Conservation (phyloP, 352 stramenopile genomes). For the Pythium guiyangense region DNA sequence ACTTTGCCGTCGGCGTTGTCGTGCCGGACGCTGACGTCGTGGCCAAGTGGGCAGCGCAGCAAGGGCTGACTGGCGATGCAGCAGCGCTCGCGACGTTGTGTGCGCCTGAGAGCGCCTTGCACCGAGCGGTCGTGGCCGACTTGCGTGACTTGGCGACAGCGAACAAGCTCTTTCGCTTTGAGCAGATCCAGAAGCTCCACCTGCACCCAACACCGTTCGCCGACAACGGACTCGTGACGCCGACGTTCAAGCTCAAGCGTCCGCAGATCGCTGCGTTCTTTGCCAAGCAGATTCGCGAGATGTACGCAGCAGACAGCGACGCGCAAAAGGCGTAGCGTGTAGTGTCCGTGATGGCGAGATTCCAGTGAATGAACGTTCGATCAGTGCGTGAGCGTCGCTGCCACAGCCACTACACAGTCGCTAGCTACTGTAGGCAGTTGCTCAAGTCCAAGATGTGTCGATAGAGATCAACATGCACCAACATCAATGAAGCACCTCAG, state of each 20-base stretch:
- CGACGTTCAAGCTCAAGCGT: slow-evolving; percentile 96
- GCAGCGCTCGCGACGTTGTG: slow-evolving; percentile 11
- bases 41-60: slow-evolving; percentile 61
- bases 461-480: no score
- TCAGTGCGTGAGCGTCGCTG: no score
- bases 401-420: no score
- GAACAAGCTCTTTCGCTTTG: slow-evolving; percentile 88
- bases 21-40: slow-evolving; percentile 93
- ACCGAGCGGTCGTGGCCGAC: slow-evolving; percentile 60
- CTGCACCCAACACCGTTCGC: slow-evolving; percentile 85
- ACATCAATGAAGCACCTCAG: no score
- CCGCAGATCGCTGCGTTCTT: slow-evolving; percentile 87
- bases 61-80: slow-evolving; percentile 28
- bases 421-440: no score
- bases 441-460: no score
- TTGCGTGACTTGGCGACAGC: slow-evolving; percentile 59
- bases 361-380: no score
- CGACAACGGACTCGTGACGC: slow-evolving; percentile 92
- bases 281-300: slow-evolving; percentile 55
- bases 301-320: slow-evolving; percentile 49
- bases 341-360: no score
- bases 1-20: slow-evolving; percentile 90
- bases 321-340: no score
- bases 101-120: not conserved
- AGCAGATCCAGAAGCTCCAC: slow-evolving; percentile 87